Evolutionary conservation across 257 asterid species (phyloP), one percentile per base, ranked within the genome.

Genomic region (Solanum chiquidenum): DNA sequence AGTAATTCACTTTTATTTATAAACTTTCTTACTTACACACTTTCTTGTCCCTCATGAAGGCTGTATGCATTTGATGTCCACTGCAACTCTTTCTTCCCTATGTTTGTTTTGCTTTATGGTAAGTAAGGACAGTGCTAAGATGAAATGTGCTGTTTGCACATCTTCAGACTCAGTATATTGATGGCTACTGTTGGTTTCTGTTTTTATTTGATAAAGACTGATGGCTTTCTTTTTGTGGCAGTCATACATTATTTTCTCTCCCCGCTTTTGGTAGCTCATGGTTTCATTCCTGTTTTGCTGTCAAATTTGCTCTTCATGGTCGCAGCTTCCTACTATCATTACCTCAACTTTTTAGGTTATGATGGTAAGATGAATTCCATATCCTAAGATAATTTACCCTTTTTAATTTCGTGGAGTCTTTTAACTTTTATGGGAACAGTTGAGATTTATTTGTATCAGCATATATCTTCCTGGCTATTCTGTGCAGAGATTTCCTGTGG

Each of bases 21-120:
- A 46, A 93, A 86, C 7, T 88, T 87, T 83, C 86, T 72, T 80
- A 85, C 85, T 79, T 79, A 79, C 16, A 27, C 76, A 25, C 84
- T 62, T 37, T 72, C 79, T 73, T 86, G 68, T 76, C 79, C 71
- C 87, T 91, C 88, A 40, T 95, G 94, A 90, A 97, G 99, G 99
- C 93, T 97, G 94, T 97, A 97, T 84, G 95, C 99, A 71, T 97
- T 97, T 93, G 99, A 97, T 90, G 98, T 97, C 66, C 99, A 97
- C 92, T 96, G 99, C 98, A 97, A 97, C 96, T 97, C 99, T 90
- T 97, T 96, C 97, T 97, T 97, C 94, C 99, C 99, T 34, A 71
- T 96, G 95, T 95, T 95, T 87, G 95, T 95, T 87, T 92, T 97
- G 91, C 96, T 97, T 68, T 96, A 96, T 80, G 99, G 99, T 97